A percentile compares a stretch with the other conserved stretches of the same genome.
Evolutionary conservation across 352 stramenopile species (phyloP).

Genomic region (Phytophthora brassicae): DNA sequence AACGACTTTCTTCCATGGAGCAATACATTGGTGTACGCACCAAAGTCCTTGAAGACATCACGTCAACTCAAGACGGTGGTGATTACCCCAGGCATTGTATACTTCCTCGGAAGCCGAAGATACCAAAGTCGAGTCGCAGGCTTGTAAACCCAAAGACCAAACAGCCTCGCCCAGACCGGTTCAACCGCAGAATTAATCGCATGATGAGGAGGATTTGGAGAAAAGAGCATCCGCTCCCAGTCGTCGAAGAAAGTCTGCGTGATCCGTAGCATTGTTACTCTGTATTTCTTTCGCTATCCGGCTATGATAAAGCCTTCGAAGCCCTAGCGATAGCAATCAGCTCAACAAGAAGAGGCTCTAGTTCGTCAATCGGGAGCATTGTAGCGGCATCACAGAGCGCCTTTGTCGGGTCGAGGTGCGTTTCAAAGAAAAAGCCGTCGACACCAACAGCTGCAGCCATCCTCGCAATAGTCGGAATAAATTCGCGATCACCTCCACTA

Average conservation of each 20-base stretch:
- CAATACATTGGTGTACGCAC: constrained; percentile 58
- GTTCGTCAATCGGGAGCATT: constrained; percentile 72
- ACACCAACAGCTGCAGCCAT: constrained; percentile 85
- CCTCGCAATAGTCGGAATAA: constrained; percentile 83
- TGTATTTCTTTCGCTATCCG: constrained; percentile 8
- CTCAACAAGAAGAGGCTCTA: constrained; percentile 66
- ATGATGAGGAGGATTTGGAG: constrained; percentile 72
- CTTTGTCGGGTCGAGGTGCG: constrained; percentile 64
- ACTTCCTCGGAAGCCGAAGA: constrained; percentile 65
- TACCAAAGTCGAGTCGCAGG: constrained; percentile 54
- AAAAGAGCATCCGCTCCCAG: constrained; percentile 62
- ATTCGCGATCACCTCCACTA: constrained; percentile 74
- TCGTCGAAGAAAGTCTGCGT: constrained; percentile 78
- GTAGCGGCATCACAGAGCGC: constrained; percentile 73
- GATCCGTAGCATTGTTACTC: constrained; percentile 39
- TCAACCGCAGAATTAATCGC: constrained; percentile 83
- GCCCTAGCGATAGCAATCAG: constrained; percentile 73
- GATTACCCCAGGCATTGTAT: constrained; percentile 23
- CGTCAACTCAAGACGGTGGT: constrained; percentile 22
- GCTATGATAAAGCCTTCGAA: constrained; percentile 40
- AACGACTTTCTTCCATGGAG: constrained; percentile 45
- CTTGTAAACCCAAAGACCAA: constrained; percentile 43
- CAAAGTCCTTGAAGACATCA: constrained; percentile 53
- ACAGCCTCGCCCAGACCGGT: constrained; percentile 60
- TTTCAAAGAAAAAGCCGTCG: constrained; percentile 90